These are phyloP conservation scores for Paramecium octaurelia DNA, from an alignment of 73 alveolate species.

Conservation along the genomic window DNA sequence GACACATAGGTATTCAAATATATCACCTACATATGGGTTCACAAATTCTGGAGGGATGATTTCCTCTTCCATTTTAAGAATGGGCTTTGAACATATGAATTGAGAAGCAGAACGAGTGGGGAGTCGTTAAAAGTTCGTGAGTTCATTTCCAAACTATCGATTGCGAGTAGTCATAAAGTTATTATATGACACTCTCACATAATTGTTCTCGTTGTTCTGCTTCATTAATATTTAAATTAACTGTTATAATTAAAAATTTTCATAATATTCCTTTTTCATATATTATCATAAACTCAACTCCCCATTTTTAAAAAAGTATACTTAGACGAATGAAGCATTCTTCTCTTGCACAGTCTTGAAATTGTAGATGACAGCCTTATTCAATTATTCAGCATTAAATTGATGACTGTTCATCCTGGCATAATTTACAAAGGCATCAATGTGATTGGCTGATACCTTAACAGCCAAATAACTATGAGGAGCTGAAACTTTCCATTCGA, in stretches of 20 bases:
- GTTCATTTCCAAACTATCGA: constrained; percentile 14
- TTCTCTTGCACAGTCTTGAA: background rate
- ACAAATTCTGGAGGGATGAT: background rate
- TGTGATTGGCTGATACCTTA: constrained; percentile 38
- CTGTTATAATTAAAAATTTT: background rate
- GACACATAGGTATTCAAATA: background rate
- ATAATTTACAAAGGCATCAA: constrained; percentile 55
- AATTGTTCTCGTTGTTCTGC: constrained; percentile 10
- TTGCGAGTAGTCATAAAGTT: background rate
- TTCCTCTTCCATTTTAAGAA: background rate
- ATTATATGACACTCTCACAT: background rate
- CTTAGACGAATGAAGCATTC: background rate
- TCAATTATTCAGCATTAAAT: background rate
- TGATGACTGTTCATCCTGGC: constrained; percentile 49
- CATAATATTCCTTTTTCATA: background rate
- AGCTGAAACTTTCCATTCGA: constrained; percentile 61
- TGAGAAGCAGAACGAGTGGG: constrained; percentile 12
- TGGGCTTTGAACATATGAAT: background rate
- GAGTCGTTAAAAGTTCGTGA: background rate
- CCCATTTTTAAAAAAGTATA: background rate
- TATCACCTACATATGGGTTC: background rate
- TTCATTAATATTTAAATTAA: background rate
- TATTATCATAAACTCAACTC: background rate
- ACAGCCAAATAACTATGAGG: constrained; percentile 57
- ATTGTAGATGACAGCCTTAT: background rate